Percentiles rank a stretch among this genome's conserved stretches.
phyloP scores from a whole-genome alignment of 257 asterid genomes.

The Fraxinus cuspidata region DNA sequence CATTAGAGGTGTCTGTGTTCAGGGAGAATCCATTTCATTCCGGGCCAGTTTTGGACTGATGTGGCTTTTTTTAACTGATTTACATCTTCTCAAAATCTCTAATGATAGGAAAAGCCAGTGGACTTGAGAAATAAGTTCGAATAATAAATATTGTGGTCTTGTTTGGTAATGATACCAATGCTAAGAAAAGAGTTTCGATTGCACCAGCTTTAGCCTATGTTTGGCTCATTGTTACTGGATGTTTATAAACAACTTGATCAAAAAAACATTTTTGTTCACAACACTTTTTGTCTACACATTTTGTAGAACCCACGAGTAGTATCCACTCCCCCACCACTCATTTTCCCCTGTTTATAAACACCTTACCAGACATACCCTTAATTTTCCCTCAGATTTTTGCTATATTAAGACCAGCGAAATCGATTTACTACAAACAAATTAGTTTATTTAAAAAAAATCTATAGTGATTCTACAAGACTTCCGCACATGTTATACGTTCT shows the following conservation, averaged over 20 bases:
- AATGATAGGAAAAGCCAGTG: conserved; percentile 5
- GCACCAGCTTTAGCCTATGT: not conserved
- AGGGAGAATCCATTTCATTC: not conserved
- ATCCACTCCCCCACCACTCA: too few relatives aligned
- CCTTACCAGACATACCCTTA: too few relatives aligned
- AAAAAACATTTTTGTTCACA: too few relatives aligned
- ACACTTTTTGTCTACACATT: too few relatives aligned
- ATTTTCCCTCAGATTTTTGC: not conserved
- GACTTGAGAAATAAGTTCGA: not conserved
- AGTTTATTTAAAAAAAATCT: not conserved
- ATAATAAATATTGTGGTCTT: not conserved
- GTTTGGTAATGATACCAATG: conserved; percentile 2
- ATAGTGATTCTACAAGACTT: not conserved
- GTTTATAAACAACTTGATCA: too few relatives aligned
- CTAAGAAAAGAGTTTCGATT: not conserved
- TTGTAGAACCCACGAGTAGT: too few relatives aligned
- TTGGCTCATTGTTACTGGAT: too few relatives aligned
- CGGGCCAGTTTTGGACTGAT: not conserved
- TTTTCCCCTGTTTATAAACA: too few relatives aligned
- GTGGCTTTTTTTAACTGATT: not conserved
- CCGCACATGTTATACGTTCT: not conserved
- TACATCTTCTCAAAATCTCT: not conserved
- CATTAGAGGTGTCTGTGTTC: not conserved
- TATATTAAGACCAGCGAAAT: not conserved
- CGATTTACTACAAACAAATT: not conserved